Percentiles rank a stretch among this genome's conserved stretches.
phyloP scores from a whole-genome alignment of 2,329 filamentous ascomycete genomes.

The Aspergillus japonicus region DNA sequence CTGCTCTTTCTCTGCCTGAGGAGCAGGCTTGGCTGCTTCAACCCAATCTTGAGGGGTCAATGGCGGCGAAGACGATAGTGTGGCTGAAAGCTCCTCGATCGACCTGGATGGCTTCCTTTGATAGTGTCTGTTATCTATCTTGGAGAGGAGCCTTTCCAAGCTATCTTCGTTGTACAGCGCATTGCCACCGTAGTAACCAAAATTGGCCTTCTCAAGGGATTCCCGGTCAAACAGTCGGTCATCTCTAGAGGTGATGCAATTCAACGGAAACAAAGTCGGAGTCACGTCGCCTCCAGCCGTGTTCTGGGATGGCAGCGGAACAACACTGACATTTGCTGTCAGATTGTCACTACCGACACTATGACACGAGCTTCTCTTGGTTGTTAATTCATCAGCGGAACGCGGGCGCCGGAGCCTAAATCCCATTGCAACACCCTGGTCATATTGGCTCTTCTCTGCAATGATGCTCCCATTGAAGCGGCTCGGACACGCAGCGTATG shows the following conservation, averaged over 20 bases:
- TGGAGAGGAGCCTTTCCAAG: constrained; percentile 22
- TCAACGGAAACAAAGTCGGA: constrained; percentile 35
- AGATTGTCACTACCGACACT: constrained; percentile 32
- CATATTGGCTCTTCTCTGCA: constrained; percentile 27
- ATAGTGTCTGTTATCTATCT: constrained; percentile 25
- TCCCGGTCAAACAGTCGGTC: constrained; percentile 26
- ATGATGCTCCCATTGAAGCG: constrained; percentile 38
- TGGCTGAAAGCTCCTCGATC: constrained; percentile 13
- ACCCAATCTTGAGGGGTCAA: constrained; percentile 45
- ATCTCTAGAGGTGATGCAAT: constrained; percentile 27
- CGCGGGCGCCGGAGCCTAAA: constrained; percentile 29
- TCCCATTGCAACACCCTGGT: constrained; percentile 23
- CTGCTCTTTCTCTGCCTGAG: constrained; percentile 19
- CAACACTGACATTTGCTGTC: constrained; percentile 35
- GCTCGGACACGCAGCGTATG: constrained; percentile 31
- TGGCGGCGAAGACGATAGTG: constrained; percentile 28
- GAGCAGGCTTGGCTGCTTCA: constrained; percentile 36
- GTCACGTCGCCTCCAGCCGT: constrained; percentile 23
- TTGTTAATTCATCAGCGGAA: constrained; percentile 36
- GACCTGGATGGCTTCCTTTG: constrained; percentile 14
- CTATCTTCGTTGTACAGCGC: constrained; percentile 22
- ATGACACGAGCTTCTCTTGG: constrained; percentile 30
- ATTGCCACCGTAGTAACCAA: constrained; percentile 23
- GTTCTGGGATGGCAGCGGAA: constrained; percentile 25
- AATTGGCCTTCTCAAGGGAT: constrained; percentile 22